These are phyloP conservation scores for Lycium ferocissimum DNA, from an alignment of 257 asterid genomes.

Conservation along the genomic window DNA sequence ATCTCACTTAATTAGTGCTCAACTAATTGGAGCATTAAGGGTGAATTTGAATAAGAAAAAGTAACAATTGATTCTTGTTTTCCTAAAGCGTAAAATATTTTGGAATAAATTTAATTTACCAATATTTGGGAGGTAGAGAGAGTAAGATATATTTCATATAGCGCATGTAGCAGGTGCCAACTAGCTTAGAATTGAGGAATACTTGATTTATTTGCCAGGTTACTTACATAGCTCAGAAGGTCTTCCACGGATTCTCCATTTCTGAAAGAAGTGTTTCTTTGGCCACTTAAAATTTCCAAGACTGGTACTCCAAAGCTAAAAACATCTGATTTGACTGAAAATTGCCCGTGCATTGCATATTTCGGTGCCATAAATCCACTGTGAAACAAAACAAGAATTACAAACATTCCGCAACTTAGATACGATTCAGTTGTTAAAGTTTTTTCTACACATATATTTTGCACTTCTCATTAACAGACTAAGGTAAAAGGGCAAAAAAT, in stretches of 20 bases:
- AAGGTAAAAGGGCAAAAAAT: not conserved
- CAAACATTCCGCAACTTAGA: not conserved
- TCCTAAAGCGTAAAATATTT: too few relatives aligned
- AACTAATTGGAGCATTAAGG: too few relatives aligned
- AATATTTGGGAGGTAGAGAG: too few relatives aligned
- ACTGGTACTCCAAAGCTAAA: slow-evolving; percentile 40
- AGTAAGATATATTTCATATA: not conserved
- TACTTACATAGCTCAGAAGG: slow-evolving; percentile 30
- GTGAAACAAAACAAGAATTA: not conserved
- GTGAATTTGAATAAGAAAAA: too few relatives aligned
- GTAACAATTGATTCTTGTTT: too few relatives aligned
- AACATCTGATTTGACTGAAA: slow-evolving; percentile 37
- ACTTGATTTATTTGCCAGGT: not conserved
- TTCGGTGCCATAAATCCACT: slow-evolving; percentile 46
- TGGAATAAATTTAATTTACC: too few relatives aligned
- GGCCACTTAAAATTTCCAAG: slow-evolving; percentile 28
- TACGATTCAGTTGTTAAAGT: not conserved
- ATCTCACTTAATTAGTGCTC: too few relatives aligned
- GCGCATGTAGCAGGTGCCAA: not conserved
- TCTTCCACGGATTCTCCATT: slow-evolving; percentile 25
- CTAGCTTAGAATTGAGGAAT: not conserved
- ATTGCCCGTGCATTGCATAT: slow-evolving; percentile 24
- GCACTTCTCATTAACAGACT: not conserved
- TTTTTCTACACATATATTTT: not conserved
- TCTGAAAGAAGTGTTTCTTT: not conserved